Conservation (phyloP, 2,329 filamentous ascomycete genomes). For the Salinomyces thailandicus region DNA sequence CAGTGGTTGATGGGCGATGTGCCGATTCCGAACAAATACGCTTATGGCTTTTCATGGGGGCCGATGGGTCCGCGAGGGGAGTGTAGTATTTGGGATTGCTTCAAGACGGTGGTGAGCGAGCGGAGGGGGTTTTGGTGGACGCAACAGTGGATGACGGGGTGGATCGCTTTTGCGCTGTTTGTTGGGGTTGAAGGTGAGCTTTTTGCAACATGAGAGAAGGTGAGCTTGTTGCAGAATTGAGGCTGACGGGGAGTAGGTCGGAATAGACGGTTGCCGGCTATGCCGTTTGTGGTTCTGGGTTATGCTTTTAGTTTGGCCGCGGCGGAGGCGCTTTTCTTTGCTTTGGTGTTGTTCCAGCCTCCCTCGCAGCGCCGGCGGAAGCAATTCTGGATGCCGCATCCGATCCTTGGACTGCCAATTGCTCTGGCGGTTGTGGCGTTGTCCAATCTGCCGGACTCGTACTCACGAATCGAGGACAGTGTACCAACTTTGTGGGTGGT, state of each 20-base stretch:
- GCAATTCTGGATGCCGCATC: background rate
- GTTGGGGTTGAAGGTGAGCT: conserved; percentile 10
- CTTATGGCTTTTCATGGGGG: background rate
- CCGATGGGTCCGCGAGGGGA: background rate
- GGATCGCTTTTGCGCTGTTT: conserved; percentile 9
- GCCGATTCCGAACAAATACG: background rate
- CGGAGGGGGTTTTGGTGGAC: conserved; percentile 10
- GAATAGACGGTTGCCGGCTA: background rate
- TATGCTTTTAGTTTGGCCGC: conserved; percentile 9
- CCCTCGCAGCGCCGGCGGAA: background rate
- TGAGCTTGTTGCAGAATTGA: conserved; percentile 4
- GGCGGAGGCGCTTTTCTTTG: conserved; percentile 11
- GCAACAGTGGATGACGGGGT: conserved; percentile 13
- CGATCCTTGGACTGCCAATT: conserved; percentile 27
- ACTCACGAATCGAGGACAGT: background rate
- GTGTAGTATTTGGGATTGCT: conserved; percentile 9
- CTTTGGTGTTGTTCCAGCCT: conserved; percentile 7
- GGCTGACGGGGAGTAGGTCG: background rate
- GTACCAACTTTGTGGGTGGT: background rate
- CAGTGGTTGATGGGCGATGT: background rate
- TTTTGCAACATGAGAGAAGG: too few species aligned
- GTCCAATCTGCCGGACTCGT: background rate
- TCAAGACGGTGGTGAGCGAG: conserved; percentile 8
- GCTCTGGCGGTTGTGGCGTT: background rate
- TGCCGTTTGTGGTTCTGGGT: conserved; percentile 10